These are phyloP conservation scores for Penicillium sp. DNA, from an alignment of 2,329 filamentous ascomycete genomes.

Conservation along the genomic window DNA sequence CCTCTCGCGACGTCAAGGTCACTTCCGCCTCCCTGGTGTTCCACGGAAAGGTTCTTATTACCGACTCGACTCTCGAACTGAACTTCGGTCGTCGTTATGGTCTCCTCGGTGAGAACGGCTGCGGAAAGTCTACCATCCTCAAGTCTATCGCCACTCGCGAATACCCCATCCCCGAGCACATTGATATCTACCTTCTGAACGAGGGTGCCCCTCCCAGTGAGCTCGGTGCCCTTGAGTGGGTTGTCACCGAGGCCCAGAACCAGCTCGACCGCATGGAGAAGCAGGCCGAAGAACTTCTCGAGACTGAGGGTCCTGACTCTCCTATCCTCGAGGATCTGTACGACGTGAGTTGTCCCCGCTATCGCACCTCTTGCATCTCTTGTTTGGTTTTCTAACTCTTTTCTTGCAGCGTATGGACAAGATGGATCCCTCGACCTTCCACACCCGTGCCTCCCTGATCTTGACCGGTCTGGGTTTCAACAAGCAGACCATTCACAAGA, in stretches of 20 bases:
- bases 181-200: slow-evolving; percentile 97
- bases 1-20: slow-evolving; percentile 94
- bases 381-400: slow-evolving; percentile 20
- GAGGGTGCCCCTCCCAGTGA: slow-evolving; percentile 87
- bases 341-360: slow-evolving; percentile 56
- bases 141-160: slow-evolving; percentile 91
- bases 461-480: slow-evolving; percentile 98
- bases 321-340: slow-evolving; percentile 88
- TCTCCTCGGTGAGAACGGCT: slow-evolving; percentile 95
- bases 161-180: slow-evolving; percentile 87
- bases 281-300: slow-evolving; percentile 78
- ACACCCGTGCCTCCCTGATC: slow-evolving; percentile 90
- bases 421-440: slow-evolving; percentile 97
- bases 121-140: slow-evolving; percentile 94
- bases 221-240: slow-evolving; percentile 89
- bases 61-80: slow-evolving; percentile 85
- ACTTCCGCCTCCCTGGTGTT: slow-evolving; percentile 88
- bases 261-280: slow-evolving; percentile 86
- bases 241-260: slow-evolving; percentile 84
- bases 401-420: slow-evolving; percentile 75
- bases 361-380: neutral
- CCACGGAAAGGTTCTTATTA: slow-evolving; percentile 93
- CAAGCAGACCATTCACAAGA: slow-evolving; percentile 95
- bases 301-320: slow-evolving; percentile 84
- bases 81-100: slow-evolving; percentile 89